Percentiles rank a stretch among this genome's conserved stretches.
Evolutionary conservation across 768 basidiomycete genomes (phyloP).

Genomic region (Hemileccinum rubropunctum): DNA sequence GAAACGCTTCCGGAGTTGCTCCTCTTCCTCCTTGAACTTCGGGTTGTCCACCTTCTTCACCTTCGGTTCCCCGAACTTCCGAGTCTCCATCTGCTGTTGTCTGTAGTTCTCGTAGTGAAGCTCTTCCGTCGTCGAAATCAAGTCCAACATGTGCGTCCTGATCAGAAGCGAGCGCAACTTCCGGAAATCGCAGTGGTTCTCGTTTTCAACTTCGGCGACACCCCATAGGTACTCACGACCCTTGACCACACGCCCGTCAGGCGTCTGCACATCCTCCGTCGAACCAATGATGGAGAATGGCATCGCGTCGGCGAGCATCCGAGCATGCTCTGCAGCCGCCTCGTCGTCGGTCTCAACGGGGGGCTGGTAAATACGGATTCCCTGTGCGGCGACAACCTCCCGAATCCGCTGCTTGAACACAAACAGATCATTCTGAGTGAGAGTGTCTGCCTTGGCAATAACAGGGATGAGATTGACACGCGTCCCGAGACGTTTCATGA

Average conservation of each 20-base stretch:
- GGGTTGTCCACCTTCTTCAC: constrained; percentile 99
- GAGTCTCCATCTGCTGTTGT: constrained; percentile 98
- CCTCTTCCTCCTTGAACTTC: constrained; percentile 99
- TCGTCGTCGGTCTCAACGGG: constrained; percentile 89
- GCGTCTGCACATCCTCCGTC: constrained; percentile 89
- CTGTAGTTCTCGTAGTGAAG: constrained; percentile 97
- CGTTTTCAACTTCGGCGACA: constrained; percentile 99
- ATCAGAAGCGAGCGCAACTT: constrained; percentile 94
- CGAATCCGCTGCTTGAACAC: constrained; percentile 94
- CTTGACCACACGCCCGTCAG: constrained; percentile 91
- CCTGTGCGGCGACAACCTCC: constrained; percentile 86
- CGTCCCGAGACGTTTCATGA: constrained; percentile 98
- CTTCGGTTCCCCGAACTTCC: constrained; percentile 98
- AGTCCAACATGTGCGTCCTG: constrained; percentile 97
- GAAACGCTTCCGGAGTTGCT: constrained; percentile 92
- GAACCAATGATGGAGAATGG: constrained; percentile 99
- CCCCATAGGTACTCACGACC: constrained; percentile 99
- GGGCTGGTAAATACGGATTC: constrained; percentile 92
- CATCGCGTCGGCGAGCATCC: constrained; percentile 84
- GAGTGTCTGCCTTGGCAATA: constrained; percentile 95
- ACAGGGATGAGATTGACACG: constrained; percentile 98
- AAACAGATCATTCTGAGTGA: constrained; percentile 89
- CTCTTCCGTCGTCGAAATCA: constrained; percentile 95
- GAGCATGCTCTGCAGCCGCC: constrained; percentile 83
- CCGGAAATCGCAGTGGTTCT: constrained; percentile 99